Percentiles rank a stretch among this genome's conserved stretches.
Evolutionary conservation across 768 basidiomycete species (phyloP).

Genomic region (Panellus pusillus): DNA sequence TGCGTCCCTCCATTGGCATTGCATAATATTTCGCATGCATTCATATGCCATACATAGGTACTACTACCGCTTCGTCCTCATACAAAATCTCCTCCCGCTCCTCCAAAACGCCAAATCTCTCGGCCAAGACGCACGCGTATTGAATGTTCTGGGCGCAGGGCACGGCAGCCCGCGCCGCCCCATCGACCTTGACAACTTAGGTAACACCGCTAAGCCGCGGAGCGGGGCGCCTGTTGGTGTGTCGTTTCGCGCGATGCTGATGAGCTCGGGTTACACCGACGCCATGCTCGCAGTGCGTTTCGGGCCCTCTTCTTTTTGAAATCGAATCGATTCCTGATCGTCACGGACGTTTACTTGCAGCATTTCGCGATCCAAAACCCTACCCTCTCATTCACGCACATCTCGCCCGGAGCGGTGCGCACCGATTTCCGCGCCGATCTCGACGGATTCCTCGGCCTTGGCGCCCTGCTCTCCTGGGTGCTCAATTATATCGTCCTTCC

Average conservation of each 20-base stretch:
- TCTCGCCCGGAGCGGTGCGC: conserved; percentile 25
- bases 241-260: conserved; percentile 10
- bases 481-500: conserved; percentile 4
- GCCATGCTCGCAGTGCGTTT: conserved; percentile 13
- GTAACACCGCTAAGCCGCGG: conserved; percentile 12
- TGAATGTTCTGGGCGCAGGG: conserved; percentile 32
- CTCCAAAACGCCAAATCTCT: conserved; percentile 30
- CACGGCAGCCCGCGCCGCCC: conserved; percentile 19
- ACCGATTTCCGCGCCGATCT: conserved; percentile 12
- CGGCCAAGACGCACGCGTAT: conserved; percentile 34
- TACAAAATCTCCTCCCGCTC: conserved; percentile 32
- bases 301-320: no score
- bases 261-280: conserved; percentile 14
- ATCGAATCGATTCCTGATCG: background rate
- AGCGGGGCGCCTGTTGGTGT: background rate
- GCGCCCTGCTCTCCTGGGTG: conserved; percentile 12
- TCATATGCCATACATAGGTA: conserved; percentile 30
- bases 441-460: conserved; percentile 6
- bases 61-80: conserved; percentile 35
- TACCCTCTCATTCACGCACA: conserved; percentile 26
- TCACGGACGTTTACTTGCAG: conserved; percentile 3
- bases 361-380: conserved; percentile 24
- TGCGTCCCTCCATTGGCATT: background rate
- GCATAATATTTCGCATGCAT: conserved; percentile 1
- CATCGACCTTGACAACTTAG: conserved; percentile 22